phyloP scores from a whole-genome alignment of 139 green algal genomes.

The Nannochloris sp. region DNA sequence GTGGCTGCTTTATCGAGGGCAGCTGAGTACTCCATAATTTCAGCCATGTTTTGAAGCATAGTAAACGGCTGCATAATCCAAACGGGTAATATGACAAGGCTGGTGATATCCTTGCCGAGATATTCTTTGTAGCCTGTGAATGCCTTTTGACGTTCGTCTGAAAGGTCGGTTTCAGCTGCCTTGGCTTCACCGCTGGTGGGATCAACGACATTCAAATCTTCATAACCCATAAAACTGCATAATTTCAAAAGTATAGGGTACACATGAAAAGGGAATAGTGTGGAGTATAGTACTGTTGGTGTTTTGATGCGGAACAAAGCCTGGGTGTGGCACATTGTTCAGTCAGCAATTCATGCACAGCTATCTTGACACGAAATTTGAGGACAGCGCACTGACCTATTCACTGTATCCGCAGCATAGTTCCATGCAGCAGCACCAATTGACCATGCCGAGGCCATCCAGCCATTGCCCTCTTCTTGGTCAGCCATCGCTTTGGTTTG shows the following conservation, averaged over 20 bases:
- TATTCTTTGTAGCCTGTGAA: conserved; percentile 63
- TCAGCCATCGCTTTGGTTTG: no score
- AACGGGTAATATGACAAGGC: conserved; percentile 86
- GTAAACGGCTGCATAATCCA: conserved; percentile 98
- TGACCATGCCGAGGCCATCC: conserved; percentile 5
- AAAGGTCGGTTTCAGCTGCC: conserved; percentile 8
- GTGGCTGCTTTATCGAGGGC: conserved; percentile 75
- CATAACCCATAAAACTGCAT: conserved; percentile 48
- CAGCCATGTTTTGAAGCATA: conserved; percentile 93
- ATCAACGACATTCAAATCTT: conserved; percentile 53
- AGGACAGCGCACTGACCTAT: conserved; percentile 22
- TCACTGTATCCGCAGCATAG: conserved; percentile 32
- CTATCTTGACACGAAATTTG: not conserved
- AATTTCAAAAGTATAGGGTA: not conserved
- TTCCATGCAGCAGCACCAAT: conserved; percentile 13
- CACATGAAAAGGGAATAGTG: not conserved
- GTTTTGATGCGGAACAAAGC: not conserved
- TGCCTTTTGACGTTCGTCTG: conserved; percentile 33
- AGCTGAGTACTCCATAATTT: conserved; percentile 98
- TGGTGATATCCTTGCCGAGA: conserved; percentile 85
- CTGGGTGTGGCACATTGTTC: not conserved
- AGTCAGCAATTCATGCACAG: not conserved
- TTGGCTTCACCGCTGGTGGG: conserved; percentile 33
- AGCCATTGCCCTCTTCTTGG: conserved; percentile 2
- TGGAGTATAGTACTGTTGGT: not conserved